These are phyloP conservation scores for Quercus tomentella DNA, from an alignment of 331 rosid species.

Conservation along the genomic window DNA sequence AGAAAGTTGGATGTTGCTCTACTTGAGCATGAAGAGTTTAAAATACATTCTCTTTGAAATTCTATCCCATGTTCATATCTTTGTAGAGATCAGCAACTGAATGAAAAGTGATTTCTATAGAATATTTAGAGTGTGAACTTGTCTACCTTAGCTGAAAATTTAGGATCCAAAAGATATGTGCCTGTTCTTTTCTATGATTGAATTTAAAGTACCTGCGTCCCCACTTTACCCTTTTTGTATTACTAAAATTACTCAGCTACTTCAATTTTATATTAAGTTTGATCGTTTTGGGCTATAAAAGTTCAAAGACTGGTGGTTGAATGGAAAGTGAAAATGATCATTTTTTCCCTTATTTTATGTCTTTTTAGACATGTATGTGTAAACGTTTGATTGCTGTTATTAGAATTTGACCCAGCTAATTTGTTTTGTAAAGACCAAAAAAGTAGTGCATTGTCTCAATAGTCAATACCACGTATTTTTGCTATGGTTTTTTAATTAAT, in stretches of 20 bases:
- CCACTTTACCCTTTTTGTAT: constrained; percentile 7
- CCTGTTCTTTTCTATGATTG: constrained; percentile 11
- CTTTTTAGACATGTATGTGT: neutral
- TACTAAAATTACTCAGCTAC: neutral
- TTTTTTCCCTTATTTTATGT: neutral
- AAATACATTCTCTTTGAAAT: constrained; percentile 6
- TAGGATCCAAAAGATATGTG: constrained; percentile 12
- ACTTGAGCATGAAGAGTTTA: constrained; percentile 25
- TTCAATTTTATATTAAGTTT: neutral
- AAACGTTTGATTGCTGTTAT: too few relatives aligned
- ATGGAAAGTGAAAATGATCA: neutral
- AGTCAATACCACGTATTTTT: too few relatives aligned
- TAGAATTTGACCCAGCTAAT: too few relatives aligned
- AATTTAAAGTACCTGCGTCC: constrained; percentile 8
- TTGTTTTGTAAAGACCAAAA: too few relatives aligned
- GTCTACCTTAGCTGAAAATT: neutral
- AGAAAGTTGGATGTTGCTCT: constrained; percentile 75
- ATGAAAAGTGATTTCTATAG: constrained; percentile 24
- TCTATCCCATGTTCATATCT: constrained; percentile 27
- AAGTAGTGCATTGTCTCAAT: too few relatives aligned
- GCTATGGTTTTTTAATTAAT: too few relatives aligned
- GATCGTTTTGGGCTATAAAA: neutral
- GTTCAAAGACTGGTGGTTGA: neutral
- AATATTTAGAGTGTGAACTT: constrained; percentile 23
- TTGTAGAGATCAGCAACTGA: constrained; percentile 25